Base-by-base conservation (phyloP, 768 basidiomycete genomes). In the Nevesoporus exiguus region DNA sequence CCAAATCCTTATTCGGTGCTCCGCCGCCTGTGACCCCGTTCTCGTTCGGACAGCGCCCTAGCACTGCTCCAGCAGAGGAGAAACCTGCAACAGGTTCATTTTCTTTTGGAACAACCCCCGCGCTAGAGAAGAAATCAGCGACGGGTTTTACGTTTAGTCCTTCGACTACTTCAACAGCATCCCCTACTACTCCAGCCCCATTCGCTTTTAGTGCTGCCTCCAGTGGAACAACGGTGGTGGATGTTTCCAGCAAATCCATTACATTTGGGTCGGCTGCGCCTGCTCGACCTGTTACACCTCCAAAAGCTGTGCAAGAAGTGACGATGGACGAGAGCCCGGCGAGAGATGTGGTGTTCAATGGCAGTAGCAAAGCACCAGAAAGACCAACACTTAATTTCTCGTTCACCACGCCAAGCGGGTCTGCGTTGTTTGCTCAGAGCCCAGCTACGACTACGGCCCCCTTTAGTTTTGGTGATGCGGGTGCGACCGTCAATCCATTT, bases 261-360 rank as follows among this genome's bases (percentile, higher is more conserved):
- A 39, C 73, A 14, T 87, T 88, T 54, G 83, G 81, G 31, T 57
- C 72, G 30, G 53, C 76, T 13, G 59, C 72, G 11, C 42, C 68
- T 41, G 67, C 74, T 25, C 75, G 84, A 21, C 76, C 86, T n/a
- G 71, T 74, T 6, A 89, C 87, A 0, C 86, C 87, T 10, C 88
- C 88, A 3, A 81, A 76, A 52, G 74, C 75, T 31, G 85, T 84
- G 42, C 78, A 84, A 46, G 88, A 88, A 55, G 80, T 86, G 59
- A 80, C 72, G 52, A 91, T 91, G 89, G 89, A 91, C 37, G 89
- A 90, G 69, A 91, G 89, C 59, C 89, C 89, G 1, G 82, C 80
- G 3, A 77, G 87, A 54, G 85, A 85, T 9, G 71, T 81, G 62
- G 79, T 80, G 45, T 58, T 71, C 22, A 80, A 77, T 55, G 71